A percentile compares a stretch with the other conserved stretches of the same genome.
These are phyloP conservation scores for Aureobasidium leucospermi DNA, from an alignment of 2,329 filamentous ascomycete species.

Conservation along the genomic window DNA sequence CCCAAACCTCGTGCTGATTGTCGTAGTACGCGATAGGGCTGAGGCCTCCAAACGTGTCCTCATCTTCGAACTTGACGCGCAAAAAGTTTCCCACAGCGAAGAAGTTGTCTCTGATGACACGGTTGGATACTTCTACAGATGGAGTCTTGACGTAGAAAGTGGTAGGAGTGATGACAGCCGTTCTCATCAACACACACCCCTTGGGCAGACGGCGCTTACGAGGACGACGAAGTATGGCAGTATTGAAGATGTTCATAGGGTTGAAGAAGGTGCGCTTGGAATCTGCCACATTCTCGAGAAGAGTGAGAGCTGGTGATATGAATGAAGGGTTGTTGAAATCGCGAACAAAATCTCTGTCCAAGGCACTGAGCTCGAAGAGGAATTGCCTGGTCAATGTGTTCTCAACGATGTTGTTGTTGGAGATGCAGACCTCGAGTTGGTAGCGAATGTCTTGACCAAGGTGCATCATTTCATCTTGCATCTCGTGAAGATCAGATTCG, in stretches of 20 bases:
- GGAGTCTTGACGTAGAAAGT: constrained; percentile 73
- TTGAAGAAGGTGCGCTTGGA: constrained; percentile 55
- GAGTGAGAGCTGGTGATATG: constrained; percentile 44
- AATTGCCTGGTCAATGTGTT: constrained; percentile 64
- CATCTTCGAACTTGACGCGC: constrained; percentile 82
- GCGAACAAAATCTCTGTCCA: constrained; percentile 32
- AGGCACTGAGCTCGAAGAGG: constrained; percentile 49
- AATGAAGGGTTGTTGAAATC: constrained; percentile 12
- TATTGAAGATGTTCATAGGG: constrained; percentile 65
- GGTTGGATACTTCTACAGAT: constrained; percentile 76
- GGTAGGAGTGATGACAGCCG: constrained; percentile 75
- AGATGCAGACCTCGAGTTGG: constrained; percentile 90
- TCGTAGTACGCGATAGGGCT: constrained; percentile 24
- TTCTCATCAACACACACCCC: constrained; percentile 69
- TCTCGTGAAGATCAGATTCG: constrained; percentile 19
- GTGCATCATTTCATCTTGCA: constrained; percentile 21
- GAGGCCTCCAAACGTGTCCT: constrained; percentile 48
- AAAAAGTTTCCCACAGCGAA: constrained; percentile 71
- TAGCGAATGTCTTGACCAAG: constrained; percentile 67
- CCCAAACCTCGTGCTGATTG: constrained; percentile 51
- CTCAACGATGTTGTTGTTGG: constrained; percentile 68
- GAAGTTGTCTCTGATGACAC: constrained; percentile 68
- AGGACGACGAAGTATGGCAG: constrained; percentile 20
- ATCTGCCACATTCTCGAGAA: constrained; percentile 69
- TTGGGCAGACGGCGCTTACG: constrained; percentile 48